Conservation (phyloP, 768 basidiomycete genomes). For the Calocybe cyanea region DNA sequence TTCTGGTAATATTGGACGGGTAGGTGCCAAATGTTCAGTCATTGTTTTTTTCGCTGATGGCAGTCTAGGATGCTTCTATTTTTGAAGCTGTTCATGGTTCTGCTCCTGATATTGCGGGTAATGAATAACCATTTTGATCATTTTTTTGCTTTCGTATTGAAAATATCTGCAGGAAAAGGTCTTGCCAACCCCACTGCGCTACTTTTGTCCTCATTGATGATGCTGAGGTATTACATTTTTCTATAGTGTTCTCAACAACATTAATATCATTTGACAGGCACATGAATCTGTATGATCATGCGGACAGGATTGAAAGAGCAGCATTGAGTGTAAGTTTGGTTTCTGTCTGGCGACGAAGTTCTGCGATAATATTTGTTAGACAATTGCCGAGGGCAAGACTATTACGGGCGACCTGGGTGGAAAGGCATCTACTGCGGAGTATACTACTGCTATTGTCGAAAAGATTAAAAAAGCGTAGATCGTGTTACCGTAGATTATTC, state of each 20-base stretch:
- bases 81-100: constrained; percentile 99
- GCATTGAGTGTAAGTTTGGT: constrained; percentile 67
- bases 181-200: constrained; percentile 99
- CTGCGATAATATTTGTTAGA: constrained; percentile 44
- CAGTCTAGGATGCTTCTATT: constrained; percentile 86
- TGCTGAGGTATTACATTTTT: constrained; percentile 66
- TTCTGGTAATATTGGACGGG: constrained; percentile 95
- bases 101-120: constrained; percentile 97
- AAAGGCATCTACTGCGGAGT: constrained; percentile 84
- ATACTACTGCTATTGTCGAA: constrained; percentile 81
- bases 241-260: not conserved
- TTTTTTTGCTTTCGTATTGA: not conserved
- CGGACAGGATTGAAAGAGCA: constrained; percentile 89
- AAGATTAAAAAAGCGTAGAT: constrained; percentile 44
- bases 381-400: constrained; percentile 92
- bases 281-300: constrained; percentile 85
- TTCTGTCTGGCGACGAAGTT: not conserved
- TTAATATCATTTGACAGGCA: constrained; percentile 63
- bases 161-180: constrained; percentile 60
- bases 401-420: constrained; percentile 98
- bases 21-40: constrained; percentile 31
- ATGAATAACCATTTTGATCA: constrained; percentile 43
- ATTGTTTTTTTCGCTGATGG: not conserved
- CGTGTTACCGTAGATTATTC: not conserved
- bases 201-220: constrained; percentile 93